Conservation (phyloP, 352 stramenopile species). For the Poterioochromonas sp. region DNA sequence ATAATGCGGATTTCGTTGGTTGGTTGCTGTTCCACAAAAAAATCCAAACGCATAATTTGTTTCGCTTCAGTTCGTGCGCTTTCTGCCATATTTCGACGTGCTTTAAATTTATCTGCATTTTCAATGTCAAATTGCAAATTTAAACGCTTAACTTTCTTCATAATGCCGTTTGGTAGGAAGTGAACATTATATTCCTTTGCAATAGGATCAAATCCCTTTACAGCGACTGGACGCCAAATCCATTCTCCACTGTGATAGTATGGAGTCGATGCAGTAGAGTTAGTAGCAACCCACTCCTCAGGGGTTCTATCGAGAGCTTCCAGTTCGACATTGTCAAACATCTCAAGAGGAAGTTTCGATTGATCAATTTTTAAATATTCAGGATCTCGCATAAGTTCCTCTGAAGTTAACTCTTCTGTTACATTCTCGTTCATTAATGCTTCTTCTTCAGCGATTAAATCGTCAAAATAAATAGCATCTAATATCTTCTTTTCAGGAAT, state of each 20-base stretch:
- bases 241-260: constrained; percentile 72
- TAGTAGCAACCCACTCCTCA: constrained; percentile 59
- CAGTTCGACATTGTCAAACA: constrained; percentile 76
- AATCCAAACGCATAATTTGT: constrained; percentile 72
- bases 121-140: constrained; percentile 79
- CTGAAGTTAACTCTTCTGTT: neutral
- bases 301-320: constrained; percentile 55
- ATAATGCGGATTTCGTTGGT: constrained; percentile 62
- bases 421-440: neutral
- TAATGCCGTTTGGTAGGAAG: constrained; percentile 66
- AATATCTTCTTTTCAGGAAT: constrained; percentile 11
- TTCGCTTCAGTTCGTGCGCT: constrained; percentile 62
- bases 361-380: constrained; percentile 73
- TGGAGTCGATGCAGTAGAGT: constrained; percentile 49
- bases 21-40: constrained; percentile 70
- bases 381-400: constrained; percentile 35
- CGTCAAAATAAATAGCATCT: neutral
- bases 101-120: constrained; percentile 57
- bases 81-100: constrained; percentile 58
- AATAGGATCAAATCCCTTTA: constrained; percentile 57
- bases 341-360: constrained; percentile 74
- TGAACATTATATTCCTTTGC: constrained; percentile 65
- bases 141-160: constrained; percentile 73
- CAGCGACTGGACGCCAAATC: constrained; percentile 55
- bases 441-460: neutral